phyloP scores from a whole-genome alignment of 768 basidiomycete genomes.

The Boletales sp. region DNA sequence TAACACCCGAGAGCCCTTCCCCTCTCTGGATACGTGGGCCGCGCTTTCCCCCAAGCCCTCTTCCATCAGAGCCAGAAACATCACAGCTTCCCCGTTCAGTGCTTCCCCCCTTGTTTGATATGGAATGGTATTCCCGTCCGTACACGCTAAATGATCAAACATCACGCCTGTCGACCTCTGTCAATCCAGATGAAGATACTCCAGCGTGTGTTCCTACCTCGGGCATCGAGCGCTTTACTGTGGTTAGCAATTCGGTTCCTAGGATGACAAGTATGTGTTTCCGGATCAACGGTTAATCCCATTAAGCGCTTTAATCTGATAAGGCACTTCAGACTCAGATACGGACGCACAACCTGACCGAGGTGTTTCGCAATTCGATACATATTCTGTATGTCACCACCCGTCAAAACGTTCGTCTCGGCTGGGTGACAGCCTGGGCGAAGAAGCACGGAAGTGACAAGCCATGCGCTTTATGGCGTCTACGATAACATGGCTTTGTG shows the following conservation, averaged over 20 bases:
- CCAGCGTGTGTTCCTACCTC: slow-evolving; percentile 29
- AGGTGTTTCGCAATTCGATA: slow-evolving; percentile 80
- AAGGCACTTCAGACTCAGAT: neutral
- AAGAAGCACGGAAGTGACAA: slow-evolving; percentile 34
- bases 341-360: slow-evolving; percentile 54
- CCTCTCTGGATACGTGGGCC: slow-evolving; percentile 1
- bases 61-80: neutral
- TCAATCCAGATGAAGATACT: slow-evolving; percentile 4
- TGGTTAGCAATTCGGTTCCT: slow-evolving; percentile 1
- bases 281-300: slow-evolving; percentile 3
- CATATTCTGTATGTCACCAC: slow-evolving; percentile 66
- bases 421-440: slow-evolving; percentile 43
- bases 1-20: slow-evolving; percentile 31
- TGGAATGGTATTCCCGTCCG: slow-evolving; percentile 27
- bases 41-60: neutral
- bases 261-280: neutral
- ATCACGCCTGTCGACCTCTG: slow-evolving; percentile 30
- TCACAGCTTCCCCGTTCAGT: neutral
- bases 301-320: neutral
- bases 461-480: slow-evolving; percentile 48
- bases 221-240: slow-evolving; percentile 23
- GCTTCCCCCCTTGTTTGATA: neutral
- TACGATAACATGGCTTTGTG: slow-evolving; percentile 56
- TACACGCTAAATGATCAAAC: slow-evolving; percentile 39
- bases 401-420: slow-evolving; percentile 69